Base-by-base conservation (phyloP, 331 rosid genomes). In the Cydonia oblonga region DNA sequence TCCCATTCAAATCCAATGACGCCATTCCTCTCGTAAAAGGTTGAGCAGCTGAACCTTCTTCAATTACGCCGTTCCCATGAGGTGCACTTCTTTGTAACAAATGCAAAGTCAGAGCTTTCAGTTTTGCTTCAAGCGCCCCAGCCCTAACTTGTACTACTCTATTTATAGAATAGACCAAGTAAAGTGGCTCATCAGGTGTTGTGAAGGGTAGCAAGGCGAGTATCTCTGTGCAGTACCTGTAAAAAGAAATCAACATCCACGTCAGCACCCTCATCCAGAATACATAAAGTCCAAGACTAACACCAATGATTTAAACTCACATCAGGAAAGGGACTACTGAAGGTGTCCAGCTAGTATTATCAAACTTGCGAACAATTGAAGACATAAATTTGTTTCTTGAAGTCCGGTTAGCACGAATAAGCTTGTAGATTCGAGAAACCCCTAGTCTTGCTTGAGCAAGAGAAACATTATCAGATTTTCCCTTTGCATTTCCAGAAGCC, bases 341-440 rank as follows among this genome's bases (percentile, higher is more conserved):
- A 78, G 74, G 73, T 73, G 54, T 85, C 93, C 93, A 86, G 75
- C 70, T 81, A 32, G 96, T 90, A 68, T 79, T 83, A 69, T 95
- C 98, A 65, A 91, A 95, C 74, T 95, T 95, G 44, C 98, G 92
- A 58, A 91, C 89, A 69, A 95, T 95, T 5, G 98, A 95, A 70
- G 97, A 81, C 91, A 95, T 87, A 81, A 95, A 95, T 79, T 91
- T 95, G 85, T 95, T 95, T 86, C 98, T 89, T 33, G 98, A 89
- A 73, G 84, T 76, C 61, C 97, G 87, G 68, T 91, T 95, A 58
- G 83, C 96, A 67, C 98, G 96, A 64, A 95, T 95, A 69, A 95
- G 98, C 93, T 91, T 95, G 87, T 95, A 95, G 77, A 95, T 95
- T 85, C 98, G 87, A 83, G 97, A 95, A 78, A 95, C 97, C 70